These are phyloP conservation scores for Alternaria sp. DNA, from an alignment of 2,329 filamentous ascomycete genomes.

Conservation along the genomic window DNA sequence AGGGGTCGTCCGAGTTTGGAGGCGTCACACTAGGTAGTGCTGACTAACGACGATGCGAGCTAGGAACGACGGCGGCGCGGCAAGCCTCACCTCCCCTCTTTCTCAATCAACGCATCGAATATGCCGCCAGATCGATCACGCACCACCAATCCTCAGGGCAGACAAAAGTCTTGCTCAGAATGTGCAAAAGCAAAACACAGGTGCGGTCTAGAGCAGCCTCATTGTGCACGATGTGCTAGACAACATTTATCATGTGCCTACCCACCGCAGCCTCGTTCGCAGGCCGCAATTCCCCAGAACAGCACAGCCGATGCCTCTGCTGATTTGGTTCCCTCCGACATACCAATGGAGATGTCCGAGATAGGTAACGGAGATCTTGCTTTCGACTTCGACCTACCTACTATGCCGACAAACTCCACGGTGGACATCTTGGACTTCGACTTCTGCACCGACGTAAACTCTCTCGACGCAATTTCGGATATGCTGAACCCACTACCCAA, in stretches of 20 bases:
- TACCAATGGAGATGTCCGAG: constrained; percentile 27
- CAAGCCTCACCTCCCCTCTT: constrained; percentile 6
- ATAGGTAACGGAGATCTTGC: constrained; percentile 19
- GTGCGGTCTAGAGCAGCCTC: constrained; percentile 62
- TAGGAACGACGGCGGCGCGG: neutral
- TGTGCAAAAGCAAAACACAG: constrained; percentile 67
- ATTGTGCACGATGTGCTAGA: constrained; percentile 63
- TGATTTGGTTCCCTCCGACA: constrained; percentile 27
- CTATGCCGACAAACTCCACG: constrained; percentile 13
- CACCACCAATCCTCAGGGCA: constrained; percentile 34
- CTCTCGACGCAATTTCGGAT: constrained; percentile 59
- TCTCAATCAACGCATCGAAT: neutral
- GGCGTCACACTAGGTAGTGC: constrained; percentile 1
- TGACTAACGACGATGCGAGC: constrained; percentile 14
- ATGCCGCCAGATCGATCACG: constrained; percentile 54
- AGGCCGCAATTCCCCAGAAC: neutral
- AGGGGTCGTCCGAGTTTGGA: neutral
- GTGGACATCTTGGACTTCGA: constrained; percentile 32
- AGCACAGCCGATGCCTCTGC: constrained; percentile 17
- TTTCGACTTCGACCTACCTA: constrained; percentile 19
- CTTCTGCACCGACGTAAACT: constrained; percentile 53
- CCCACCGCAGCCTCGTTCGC: constrained; percentile 22
- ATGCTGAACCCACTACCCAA: constrained; percentile 12
- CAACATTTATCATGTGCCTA: constrained; percentile 61
- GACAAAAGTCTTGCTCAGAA: constrained; percentile 64